A percentile compares a stretch with the other conserved stretches of the same genome.
Evolutionary conservation across 2,329 filamentous ascomycete genomes (phyloP).

Genomic region (Aureobasidium zeae): DNA sequence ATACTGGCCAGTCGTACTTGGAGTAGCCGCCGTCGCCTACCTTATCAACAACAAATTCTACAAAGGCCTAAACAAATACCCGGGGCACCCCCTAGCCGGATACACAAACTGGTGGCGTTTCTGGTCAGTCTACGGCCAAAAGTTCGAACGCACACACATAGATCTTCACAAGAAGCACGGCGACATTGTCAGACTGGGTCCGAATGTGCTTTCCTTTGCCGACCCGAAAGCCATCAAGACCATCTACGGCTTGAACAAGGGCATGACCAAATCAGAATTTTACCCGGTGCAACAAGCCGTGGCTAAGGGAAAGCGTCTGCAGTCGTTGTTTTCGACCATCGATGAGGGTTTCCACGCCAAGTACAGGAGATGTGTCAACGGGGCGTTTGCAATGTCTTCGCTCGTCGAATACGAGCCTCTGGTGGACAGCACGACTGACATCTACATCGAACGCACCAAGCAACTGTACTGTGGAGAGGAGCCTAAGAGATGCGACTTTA

Average conservation of each 20-base stretch:
- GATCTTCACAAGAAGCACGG: constrained; percentile 62
- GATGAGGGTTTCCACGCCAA: constrained; percentile 67
- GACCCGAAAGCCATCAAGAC: constrained; percentile 62
- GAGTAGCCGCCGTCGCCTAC: constrained; percentile 26
- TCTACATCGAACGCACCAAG: constrained; percentile 52
- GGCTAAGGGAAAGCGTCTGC: constrained; percentile 56
- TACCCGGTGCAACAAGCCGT: constrained; percentile 71
- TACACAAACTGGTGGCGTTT: constrained; percentile 68
- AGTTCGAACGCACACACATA: constrained; percentile 59
- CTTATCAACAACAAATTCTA: constrained; percentile 39
- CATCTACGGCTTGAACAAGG: constrained; percentile 77
- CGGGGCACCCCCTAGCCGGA: constrained; percentile 60
- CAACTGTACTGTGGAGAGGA: constrained; percentile 31
- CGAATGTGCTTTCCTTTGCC: constrained; percentile 64
- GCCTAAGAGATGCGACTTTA: constrained; percentile 51
- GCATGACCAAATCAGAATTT: constrained; percentile 72
- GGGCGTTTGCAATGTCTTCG: constrained; percentile 67
- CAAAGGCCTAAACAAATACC: constrained; percentile 58
- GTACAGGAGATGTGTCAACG: constrained; percentile 66
- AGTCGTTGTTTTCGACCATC: constrained; percentile 67
- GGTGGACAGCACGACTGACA: constrained; percentile 62
- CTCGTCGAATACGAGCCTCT: constrained; percentile 72
- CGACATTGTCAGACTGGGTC: constrained; percentile 64
- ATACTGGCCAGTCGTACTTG: constrained; percentile 36
- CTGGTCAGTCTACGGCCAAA: constrained; percentile 54